Evolutionary conservation across 345 rosid species (phyloP).

Genomic region (Populus nigra): DNA sequence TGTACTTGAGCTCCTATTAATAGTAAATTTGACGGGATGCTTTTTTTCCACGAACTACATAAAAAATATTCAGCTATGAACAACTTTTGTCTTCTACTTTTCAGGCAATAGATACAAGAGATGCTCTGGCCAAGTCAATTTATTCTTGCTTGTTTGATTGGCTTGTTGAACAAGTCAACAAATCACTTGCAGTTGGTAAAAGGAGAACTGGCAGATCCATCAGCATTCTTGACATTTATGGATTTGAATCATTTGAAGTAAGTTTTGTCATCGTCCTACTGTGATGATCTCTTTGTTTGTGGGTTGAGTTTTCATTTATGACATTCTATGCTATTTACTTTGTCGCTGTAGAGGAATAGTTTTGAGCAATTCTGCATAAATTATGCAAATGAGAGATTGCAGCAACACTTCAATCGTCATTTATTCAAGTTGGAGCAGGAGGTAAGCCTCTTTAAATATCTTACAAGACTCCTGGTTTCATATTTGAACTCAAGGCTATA

Average conservation of each 20-base stretch:
- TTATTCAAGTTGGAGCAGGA: slow-evolving; percentile 97
- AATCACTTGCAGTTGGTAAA: slow-evolving; percentile 93
- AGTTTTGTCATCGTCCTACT: slow-evolving; percentile 22
- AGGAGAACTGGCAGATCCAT: slow-evolving; percentile 92
- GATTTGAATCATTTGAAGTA: slow-evolving; percentile 98
- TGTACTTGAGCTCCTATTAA: background rate
- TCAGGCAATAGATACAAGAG: slow-evolving; percentile 83
- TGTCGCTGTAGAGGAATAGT: slow-evolving; percentile 77
- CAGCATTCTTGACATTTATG: slow-evolving; percentile 98
- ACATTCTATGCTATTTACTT: slow-evolving; percentile 14
- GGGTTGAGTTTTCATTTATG: background rate
- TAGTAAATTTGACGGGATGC: background rate
- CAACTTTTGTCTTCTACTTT: slow-evolving; percentile 22
- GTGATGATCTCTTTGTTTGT: slow-evolving; percentile 15
- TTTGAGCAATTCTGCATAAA: slow-evolving; percentile 99
- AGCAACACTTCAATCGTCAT: slow-evolving; percentile 98
- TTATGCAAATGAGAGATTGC: slow-evolving; percentile 98
- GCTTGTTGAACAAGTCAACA: slow-evolving; percentile 93
- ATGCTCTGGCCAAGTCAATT: slow-evolving; percentile 94
- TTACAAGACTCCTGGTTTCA: background rate
- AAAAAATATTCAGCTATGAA: background rate
- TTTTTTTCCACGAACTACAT: background rate
- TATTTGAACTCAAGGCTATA: background rate
- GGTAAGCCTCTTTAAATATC: slow-evolving; percentile 39
- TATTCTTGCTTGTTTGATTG: slow-evolving; percentile 92